Evolutionary conservation across 495 filamentous ascomycete species (phyloP).

Genomic region (Neurospora tetrasperma): DNA sequence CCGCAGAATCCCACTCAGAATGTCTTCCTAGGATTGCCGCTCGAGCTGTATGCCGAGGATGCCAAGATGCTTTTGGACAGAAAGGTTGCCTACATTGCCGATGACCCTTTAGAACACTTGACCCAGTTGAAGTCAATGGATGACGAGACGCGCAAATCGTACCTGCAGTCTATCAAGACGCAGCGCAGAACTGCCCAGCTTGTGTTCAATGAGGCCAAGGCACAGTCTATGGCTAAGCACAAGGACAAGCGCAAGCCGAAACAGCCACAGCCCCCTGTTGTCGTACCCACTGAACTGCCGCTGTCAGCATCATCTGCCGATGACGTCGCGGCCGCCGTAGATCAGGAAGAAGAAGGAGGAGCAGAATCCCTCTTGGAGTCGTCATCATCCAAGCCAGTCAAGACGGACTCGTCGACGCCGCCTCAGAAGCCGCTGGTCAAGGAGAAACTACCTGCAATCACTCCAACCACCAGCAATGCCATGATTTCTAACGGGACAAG

Average conservation of each 20-base stretch:
- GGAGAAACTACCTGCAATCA: conserved; percentile 14
- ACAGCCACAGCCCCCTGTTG: neutral
- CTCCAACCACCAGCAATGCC: conserved; percentile 14
- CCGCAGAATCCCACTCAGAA: conserved; percentile 92
- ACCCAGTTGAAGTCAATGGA: conserved; percentile 47
- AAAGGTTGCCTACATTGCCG: conserved; percentile 65
- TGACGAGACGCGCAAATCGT: conserved; percentile 40
- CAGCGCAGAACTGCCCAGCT: conserved; percentile 32
- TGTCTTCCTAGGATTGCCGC: conserved; percentile 77
- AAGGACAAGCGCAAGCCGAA: conserved; percentile 19
- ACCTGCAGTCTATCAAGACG: conserved; percentile 29
- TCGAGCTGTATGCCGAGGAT: conserved; percentile 88
- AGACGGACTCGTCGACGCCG: neutral
- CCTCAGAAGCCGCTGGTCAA: neutral
- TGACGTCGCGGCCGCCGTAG: conserved; percentile 6
- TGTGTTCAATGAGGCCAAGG: conserved; percentile 28
- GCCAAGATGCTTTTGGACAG: conserved; percentile 73
- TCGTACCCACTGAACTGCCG: neutral
- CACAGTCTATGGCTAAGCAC: conserved; percentile 23
- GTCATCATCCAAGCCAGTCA: conserved; percentile 5
- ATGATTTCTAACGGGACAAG: conserved; percentile 25
- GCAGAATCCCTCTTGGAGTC: conserved; percentile 36
- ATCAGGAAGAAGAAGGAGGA: conserved; percentile 15
- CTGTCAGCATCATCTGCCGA: neutral
- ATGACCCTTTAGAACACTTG: conserved; percentile 61